phyloP scores from a whole-genome alignment of 768 basidiomycete species.

The Collybia nuda region DNA sequence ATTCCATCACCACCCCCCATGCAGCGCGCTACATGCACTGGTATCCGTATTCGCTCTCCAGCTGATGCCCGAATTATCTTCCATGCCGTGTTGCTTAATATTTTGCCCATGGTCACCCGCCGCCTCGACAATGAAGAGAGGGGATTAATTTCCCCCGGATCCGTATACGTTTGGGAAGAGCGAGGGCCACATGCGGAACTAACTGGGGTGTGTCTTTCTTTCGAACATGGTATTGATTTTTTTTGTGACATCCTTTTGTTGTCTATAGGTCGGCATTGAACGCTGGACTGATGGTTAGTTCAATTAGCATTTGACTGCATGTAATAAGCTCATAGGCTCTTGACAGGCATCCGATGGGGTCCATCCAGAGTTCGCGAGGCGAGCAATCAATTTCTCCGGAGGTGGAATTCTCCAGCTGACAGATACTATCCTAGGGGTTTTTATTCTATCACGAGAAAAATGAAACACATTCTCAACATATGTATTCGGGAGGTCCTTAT shows the following conservation, averaged over 20 bases:
- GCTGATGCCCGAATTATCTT: slow-evolving; percentile 63
- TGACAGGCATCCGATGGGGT: slow-evolving; percentile 67
- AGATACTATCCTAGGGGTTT: slow-evolving; percentile 54
- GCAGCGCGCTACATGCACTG: slow-evolving; percentile 53
- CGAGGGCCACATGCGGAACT: slow-evolving; percentile 70
- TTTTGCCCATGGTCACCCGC: slow-evolving; percentile 79
- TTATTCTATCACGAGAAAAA: slow-evolving; percentile 80
- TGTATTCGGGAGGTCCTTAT: slow-evolving; percentile 48
- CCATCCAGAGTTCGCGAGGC: slow-evolving; percentile 80
- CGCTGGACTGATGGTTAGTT: slow-evolving; percentile 74
- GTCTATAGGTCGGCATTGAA: slow-evolving; percentile 68
- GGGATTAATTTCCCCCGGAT: slow-evolving; percentile 67
- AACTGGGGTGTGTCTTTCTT: slow-evolving; percentile 54
- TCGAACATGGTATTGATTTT: neutral
- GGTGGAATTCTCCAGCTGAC: neutral
- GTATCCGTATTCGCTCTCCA: slow-evolving; percentile 50
- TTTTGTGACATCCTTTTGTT: slow-evolving; percentile 9
- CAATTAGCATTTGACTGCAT: neutral
- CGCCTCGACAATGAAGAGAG: slow-evolving; percentile 78
- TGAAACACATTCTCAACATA: slow-evolving; percentile 40
- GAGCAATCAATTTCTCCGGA: slow-evolving; percentile 15
- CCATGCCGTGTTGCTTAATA: slow-evolving; percentile 63
- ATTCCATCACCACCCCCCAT: slow-evolving; percentile 22
- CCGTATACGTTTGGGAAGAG: slow-evolving; percentile 87
- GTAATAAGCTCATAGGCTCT: neutral